Conservation (phyloP, 2,329 filamentous ascomycete species). For the Paecilomyces sp. region DNA sequence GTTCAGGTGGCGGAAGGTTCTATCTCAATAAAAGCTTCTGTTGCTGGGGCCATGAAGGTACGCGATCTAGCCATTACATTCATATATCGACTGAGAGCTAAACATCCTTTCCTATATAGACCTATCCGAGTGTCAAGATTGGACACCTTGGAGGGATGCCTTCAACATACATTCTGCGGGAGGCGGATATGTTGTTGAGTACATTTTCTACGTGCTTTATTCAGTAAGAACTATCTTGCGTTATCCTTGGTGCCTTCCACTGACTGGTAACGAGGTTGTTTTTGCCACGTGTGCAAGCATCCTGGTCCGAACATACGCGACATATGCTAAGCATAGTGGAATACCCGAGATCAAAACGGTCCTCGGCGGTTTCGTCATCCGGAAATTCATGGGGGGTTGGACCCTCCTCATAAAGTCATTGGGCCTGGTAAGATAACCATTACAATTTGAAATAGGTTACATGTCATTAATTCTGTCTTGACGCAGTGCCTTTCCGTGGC, state of each 20-base stretch:
- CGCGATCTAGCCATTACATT: conserved; percentile 6
- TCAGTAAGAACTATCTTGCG: conserved; percentile 52
- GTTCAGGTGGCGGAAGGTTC: conserved; percentile 73
- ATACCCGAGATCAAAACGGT: conserved; percentile 98
- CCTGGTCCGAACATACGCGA: conserved; percentile 74
- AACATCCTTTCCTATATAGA: conserved; percentile 34
- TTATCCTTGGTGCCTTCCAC: neutral
- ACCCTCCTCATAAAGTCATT: conserved; percentile 84
- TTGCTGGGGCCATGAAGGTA: conserved; percentile 78
- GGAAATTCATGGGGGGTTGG: conserved; percentile 78
- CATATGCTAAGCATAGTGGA: conserved; percentile 87
- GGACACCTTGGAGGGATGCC: conserved; percentile 76
- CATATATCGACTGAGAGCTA: conserved; percentile 4
- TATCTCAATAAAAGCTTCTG: conserved; percentile 90
- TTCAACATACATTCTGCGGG: conserved; percentile 58
- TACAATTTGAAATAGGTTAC: neutral
- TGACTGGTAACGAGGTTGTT: conserved; percentile 49
- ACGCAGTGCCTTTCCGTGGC: conserved; percentile 78
- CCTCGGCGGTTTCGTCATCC: conserved; percentile 86
- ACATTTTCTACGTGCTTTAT: conserved; percentile 77
- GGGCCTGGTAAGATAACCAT: conserved; percentile 57
- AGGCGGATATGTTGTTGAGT: conserved; percentile 76
- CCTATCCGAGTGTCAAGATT: conserved; percentile 73
- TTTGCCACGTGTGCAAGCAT: conserved; percentile 73
- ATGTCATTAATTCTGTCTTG: conserved; percentile 17